These are phyloP conservation scores for Fusarium sp. DNA, from an alignment of 2,329 filamentous ascomycete genomes.

Conservation along the genomic window DNA sequence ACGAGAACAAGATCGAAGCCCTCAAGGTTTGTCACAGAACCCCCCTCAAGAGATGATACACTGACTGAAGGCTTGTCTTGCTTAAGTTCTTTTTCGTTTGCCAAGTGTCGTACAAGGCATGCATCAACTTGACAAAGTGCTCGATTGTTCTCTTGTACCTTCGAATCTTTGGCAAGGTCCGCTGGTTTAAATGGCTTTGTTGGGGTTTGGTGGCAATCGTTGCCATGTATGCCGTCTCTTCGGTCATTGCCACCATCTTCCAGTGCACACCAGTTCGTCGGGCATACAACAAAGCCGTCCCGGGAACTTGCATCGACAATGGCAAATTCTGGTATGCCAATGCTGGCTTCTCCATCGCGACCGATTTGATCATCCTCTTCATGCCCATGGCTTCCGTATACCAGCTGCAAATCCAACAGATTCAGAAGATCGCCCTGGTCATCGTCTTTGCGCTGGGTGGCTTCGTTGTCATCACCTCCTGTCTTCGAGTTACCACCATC, in stretches of 20 bases:
- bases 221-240: slow-evolving; percentile 43
- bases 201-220: slow-evolving; percentile 43
- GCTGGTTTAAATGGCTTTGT: slow-evolving; percentile 43
- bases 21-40: slow-evolving; percentile 27
- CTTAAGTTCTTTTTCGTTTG: slow-evolving; percentile 42
- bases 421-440: slow-evolving; percentile 52
- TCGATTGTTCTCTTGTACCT: slow-evolving; percentile 51
- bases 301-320: slow-evolving; percentile 58
- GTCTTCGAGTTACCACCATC: slow-evolving; percentile 49
- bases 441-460: slow-evolving; percentile 54
- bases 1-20: slow-evolving; percentile 31
- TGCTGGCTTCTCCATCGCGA: slow-evolving; percentile 57
- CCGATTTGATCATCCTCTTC: slow-evolving; percentile 58
- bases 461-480: slow-evolving; percentile 47
- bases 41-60: not conserved
- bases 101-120: slow-evolving; percentile 48
- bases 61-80: not conserved
- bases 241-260: slow-evolving; percentile 44
- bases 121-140: slow-evolving; percentile 49
- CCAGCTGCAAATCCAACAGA: slow-evolving; percentile 53
- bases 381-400: slow-evolving; percentile 60
- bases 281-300: slow-evolving; percentile 55
- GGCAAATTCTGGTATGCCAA: slow-evolving; percentile 61
- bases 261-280: slow-evolving; percentile 50
- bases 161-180: slow-evolving; percentile 47